Base-by-base conservation (phyloP, 495 filamentous ascomycete genomes). In the Diplogelasinospora grovesii region DNA sequence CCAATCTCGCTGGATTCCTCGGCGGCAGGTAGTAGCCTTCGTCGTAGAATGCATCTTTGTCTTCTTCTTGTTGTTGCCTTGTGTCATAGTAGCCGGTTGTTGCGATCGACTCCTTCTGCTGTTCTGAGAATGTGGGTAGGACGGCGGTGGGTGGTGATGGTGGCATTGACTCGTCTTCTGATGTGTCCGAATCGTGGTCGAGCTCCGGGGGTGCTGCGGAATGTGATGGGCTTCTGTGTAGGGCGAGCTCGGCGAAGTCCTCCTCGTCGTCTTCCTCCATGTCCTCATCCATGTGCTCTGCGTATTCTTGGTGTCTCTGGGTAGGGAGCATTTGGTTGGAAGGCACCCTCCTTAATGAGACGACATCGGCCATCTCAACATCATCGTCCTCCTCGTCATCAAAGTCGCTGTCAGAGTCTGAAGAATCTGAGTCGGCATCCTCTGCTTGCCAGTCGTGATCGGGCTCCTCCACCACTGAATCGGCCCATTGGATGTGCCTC, bases 401-500 rank as follows among this genome's bases (percentile, higher is more conserved):
- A 36, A 50, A 56, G 28, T 67, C 60, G 2, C 25, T 39, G 30
- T 49, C 48, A 15, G 28, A 40, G 37, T 53, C 51, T 15, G 49
- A 51, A 1, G 50, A 55, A 35, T 59, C 56, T 21, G 50, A 58
- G 21, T 62, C 71, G 34, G 78, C 82, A 47, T 83, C 81, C 52
- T 79, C 74, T 30, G 74, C 70, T 26, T 83, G 74, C 72, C 78
- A 75, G 51, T 89, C 66, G 43, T 86, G 79, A 50, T 84, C 79
- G 24, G 77, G 71, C 48, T 86, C 79, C 60, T 89, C 86, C 41
- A 77, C 69, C 46, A 89, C 74, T 32, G 77, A 69, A 49, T 95
- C 86, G 29, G 85, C 83, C 86, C 86, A 95, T 78, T 90, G 82
- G 57, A 94, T 79, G 71, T 86, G 86, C 51, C 71, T 73, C 29